phyloP scores from a whole-genome alignment of 1,139 yeast species.

The Yamadazyma pseudoaaseri region DNA sequence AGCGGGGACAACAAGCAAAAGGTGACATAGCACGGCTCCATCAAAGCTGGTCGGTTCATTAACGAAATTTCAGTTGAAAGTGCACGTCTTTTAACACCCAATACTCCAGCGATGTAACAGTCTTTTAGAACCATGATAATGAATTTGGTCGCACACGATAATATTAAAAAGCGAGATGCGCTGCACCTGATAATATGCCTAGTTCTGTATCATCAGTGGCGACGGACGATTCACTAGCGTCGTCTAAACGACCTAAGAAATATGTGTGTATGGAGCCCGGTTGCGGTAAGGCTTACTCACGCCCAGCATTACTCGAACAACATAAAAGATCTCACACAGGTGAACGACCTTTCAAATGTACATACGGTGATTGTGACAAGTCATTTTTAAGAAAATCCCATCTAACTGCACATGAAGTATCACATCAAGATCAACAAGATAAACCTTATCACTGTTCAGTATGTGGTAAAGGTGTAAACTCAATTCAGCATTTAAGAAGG shows the following conservation, averaged over 20 bases:
- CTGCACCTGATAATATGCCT: background rate
- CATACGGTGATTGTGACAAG: slow-evolving; percentile 51
- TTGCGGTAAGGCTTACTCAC: slow-evolving; percentile 73
- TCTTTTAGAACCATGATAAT: no score
- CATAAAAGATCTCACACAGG: slow-evolving; percentile 79
- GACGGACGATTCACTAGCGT: slow-evolving; percentile 1
- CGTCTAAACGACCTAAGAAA: slow-evolving; percentile 51
- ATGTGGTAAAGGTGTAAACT: slow-evolving; percentile 83
- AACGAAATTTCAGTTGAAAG: no score
- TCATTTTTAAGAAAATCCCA: slow-evolving; percentile 78
- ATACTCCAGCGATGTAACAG: no score
- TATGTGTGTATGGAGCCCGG: slow-evolving; percentile 60
- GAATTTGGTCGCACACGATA: no score
- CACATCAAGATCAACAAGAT: slow-evolving; percentile 53
- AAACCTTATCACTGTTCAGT: slow-evolving; percentile 75
- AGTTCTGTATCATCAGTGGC: slow-evolving; percentile 1
- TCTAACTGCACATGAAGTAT: slow-evolving; percentile 66
- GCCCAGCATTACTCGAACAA: slow-evolving; percentile 82
- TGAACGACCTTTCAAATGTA: slow-evolving; percentile 73
- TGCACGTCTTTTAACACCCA: no score
- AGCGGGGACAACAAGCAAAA: no score
- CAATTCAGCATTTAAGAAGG: slow-evolving; percentile 77
- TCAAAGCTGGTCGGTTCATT: no score
- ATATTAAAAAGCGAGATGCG: no score
- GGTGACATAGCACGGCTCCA: no score